Evolutionary conservation across 768 basidiomycete genomes (phyloP).

Genomic region (Lentinula detonsa): DNA sequence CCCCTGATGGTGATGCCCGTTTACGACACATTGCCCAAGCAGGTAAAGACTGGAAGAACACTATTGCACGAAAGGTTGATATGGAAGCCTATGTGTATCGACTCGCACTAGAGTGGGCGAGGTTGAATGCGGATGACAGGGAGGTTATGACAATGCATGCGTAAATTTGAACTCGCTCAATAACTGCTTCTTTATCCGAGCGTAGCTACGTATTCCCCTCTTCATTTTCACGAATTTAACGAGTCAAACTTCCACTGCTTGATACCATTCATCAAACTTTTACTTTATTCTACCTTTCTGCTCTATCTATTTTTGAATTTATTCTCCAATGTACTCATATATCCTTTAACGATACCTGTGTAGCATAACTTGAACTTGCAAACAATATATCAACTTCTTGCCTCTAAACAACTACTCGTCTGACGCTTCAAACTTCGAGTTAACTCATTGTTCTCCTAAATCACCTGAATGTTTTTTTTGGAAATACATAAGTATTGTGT

Average conservation of each 20-base stretch:
- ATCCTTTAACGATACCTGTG: too few relatives aligned
- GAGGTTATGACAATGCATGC: conserved; percentile 45
- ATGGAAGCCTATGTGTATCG: conserved; percentile 75
- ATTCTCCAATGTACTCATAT: too few relatives aligned
- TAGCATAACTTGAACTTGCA: background rate
- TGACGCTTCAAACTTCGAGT: too few relatives aligned
- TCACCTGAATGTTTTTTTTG: too few relatives aligned
- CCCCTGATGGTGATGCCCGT: conserved; percentile 59
- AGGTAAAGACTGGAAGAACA: conserved; percentile 90
- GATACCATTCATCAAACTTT: background rate
- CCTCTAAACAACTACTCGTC: too few relatives aligned
- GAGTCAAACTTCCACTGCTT: background rate
- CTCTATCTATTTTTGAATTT: too few relatives aligned
- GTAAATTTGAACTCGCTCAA: background rate
- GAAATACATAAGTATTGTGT: too few relatives aligned
- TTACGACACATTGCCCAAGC: conserved; percentile 81
- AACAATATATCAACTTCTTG: background rate
- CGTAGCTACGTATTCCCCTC: too few relatives aligned
- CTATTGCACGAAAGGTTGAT: conserved; percentile 52
- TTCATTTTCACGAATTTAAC: background rate
- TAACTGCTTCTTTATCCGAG: background rate
- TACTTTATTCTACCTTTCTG: background rate
- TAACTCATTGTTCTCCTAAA: too few relatives aligned
- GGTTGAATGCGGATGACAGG: conserved; percentile 80
- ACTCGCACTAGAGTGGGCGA: conserved; percentile 85